These are phyloP conservation scores for Didymosphaeria variabile DNA, from an alignment of 2,329 filamentous ascomycete genomes.

Conservation along the genomic window DNA sequence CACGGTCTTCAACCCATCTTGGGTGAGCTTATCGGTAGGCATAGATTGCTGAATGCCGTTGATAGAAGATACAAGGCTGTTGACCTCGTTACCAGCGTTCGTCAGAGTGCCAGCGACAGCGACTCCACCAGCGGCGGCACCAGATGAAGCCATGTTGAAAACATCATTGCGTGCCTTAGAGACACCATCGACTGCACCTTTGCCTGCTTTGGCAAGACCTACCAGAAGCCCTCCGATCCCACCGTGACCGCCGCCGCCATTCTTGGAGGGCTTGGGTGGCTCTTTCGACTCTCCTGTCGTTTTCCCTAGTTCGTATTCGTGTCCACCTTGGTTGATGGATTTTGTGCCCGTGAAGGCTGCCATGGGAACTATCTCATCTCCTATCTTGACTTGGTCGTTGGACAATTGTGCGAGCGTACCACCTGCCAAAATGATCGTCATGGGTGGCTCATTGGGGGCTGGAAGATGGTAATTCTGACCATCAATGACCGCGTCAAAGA, in stretches of 20 bases:
- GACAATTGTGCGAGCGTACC: conserved; percentile 20
- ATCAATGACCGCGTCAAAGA: conserved; percentile 24
- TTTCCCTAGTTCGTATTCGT: no score
- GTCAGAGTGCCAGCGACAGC: conserved; percentile 11
- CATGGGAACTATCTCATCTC: conserved; percentile 17
- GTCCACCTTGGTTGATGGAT: no score
- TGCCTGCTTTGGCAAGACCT: conserved; percentile 13
- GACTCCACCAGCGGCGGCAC: conserved; percentile 1
- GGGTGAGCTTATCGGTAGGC: conserved; percentile 12
- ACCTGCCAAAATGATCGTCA: conserved; percentile 22
- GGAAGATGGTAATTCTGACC: conserved; percentile 24
- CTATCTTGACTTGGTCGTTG: conserved; percentile 18
- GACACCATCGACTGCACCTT: conserved; percentile 14
- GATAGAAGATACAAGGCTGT: conserved; percentile 19
- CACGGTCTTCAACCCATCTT: conserved; percentile 13
- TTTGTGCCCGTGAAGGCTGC: no score
- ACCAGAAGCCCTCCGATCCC: no score
- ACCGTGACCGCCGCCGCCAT: no score
- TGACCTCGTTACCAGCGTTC: conserved; percentile 16
- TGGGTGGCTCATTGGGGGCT: conserved; percentile 17
- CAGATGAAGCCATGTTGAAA: conserved; percentile 15
- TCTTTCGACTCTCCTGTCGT: no score
- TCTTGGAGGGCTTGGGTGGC: no score
- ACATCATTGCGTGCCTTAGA: conserved; percentile 13
- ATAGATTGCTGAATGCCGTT: conserved; percentile 29